Evolutionary conservation across 2,329 filamentous ascomycete species (phyloP), one percentile per base, ranked within the genome.

Genomic region (Nectriaceae sp.): DNA sequence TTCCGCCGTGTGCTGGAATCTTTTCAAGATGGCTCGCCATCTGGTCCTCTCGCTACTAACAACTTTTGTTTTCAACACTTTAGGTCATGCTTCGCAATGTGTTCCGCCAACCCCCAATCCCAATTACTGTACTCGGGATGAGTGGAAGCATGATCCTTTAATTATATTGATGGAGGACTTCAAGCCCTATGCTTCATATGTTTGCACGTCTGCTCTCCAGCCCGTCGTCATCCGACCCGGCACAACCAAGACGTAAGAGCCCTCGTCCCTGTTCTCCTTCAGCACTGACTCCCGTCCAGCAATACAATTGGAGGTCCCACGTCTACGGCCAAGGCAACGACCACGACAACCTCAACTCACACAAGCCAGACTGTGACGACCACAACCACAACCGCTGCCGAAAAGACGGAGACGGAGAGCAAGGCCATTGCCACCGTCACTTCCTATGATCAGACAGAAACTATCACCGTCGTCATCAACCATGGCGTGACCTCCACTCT

Each of bases 71-170:
- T 40, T 52, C 18, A 26, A 33, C 26, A 47, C 44, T 22, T 26
- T 39, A 22, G 21, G 29, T 18, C 36, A 21, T 10, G 18, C 33
- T 13, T 49, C 50, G 41, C 26, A 16, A 38, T 45, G 29, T 52
- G 43, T 48, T 0, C 20, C 21, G n/a, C n/a, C n/a, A n/a, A n/a
- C n/a, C 15, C 35, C 40, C 22, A 19, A 29, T 11, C 43, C 48
- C 40, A 26, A 41, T 11, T 52, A 48, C 11, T 53, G 50, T 16
- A 13, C 10, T 8, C 40, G 40, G 3, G 15, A 21, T 2, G 31
- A 52, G n/a, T 54, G 49, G 51, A 44, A 43, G 22, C 44, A 54
- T 21, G 49, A 54, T 35, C 19, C 39, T 24, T 47, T 54, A 20
- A 36, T 54, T 3, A n/a, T 19, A 11, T 46, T 46, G 5, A 44